Conservation (phyloP, 2,329 filamentous ascomycete species). For the Xylaria digitata region DNA sequence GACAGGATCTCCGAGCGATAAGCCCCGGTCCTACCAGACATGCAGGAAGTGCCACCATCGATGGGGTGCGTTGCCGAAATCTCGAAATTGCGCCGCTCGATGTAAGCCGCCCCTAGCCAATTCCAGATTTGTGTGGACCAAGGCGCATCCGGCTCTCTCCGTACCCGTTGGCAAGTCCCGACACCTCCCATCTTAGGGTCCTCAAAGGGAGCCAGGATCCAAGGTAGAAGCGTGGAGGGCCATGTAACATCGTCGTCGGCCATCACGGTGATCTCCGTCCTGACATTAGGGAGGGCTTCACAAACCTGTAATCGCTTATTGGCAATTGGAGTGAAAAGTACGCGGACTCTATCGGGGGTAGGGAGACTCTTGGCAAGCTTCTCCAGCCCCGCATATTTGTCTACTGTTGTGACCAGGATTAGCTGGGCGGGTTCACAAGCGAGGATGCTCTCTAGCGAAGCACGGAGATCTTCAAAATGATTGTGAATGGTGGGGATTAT, state of each 20-base stretch:
- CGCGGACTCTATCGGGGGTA: constrained; percentile 70
- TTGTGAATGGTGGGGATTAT: constrained; percentile 94
- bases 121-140: constrained; percentile 77
- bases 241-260: constrained; percentile 97
- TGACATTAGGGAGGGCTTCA: constrained; percentile 86
- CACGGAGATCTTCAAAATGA: constrained; percentile 82
- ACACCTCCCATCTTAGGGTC: constrained; percentile 86
- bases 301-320: constrained; percentile 97
- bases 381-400: constrained; percentile 77
- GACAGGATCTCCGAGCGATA: constrained; percentile 90
- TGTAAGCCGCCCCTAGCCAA: constrained; percentile 90
- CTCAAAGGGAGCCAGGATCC: constrained; percentile 94
- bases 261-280: constrained; percentile 87
- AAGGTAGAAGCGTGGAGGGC: constrained; percentile 85
- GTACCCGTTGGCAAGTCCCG: constrained; percentile 88
- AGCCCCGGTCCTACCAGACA: constrained; percentile 92
- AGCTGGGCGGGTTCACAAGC: constrained; percentile 76
- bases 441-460: constrained; percentile 82
- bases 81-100: constrained; percentile 95
- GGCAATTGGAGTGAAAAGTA: constrained; percentile 83
- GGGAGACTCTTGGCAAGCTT: constrained; percentile 71
- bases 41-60: constrained; percentile 95
- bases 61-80: constrained; percentile 95
- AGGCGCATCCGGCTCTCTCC: constrained; percentile 71
- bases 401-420: constrained; percentile 87